phyloP scores from a whole-genome alignment of 805 yeast genomes.

The Kuraishia cidri region DNA sequence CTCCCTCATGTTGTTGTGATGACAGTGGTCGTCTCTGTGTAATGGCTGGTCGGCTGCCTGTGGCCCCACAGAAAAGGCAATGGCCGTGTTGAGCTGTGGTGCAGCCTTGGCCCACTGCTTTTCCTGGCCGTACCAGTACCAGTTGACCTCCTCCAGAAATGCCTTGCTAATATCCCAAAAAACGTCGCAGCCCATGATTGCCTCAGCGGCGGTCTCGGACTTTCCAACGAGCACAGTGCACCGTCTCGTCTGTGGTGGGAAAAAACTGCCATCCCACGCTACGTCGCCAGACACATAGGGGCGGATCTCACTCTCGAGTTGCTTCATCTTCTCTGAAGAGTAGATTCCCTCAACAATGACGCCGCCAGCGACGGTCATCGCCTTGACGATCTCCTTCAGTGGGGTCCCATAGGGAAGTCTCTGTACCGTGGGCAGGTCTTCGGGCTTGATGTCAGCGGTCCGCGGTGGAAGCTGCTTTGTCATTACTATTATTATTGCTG shows the following conservation, averaged over 20 bases:
- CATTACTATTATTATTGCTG: too few species aligned
- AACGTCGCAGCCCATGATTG: constrained; percentile 2
- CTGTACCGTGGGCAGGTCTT: constrained; percentile 4
- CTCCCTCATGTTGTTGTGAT: constrained; percentile 15
- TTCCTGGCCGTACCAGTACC: constrained; percentile 6
- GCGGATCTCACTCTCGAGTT: constrained; percentile 8
- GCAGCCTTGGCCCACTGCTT: constrained; percentile 9
- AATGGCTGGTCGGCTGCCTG: constrained; percentile 16
- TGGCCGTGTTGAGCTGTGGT: constrained; percentile 14
- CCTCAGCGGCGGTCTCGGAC: constrained; percentile 5
- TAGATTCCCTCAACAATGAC: constrained; percentile 1
- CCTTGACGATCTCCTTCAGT: constrained; percentile 4
- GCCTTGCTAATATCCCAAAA: constrained; percentile 4
- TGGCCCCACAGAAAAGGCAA: constrained; percentile 16
- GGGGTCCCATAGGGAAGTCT: constrained; percentile 3
- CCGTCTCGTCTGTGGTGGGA: constrained; percentile 14
- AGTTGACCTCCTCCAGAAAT: constrained; percentile 4
- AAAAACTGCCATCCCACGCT: constrained; percentile 14
- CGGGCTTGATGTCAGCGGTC: constrained; percentile 3
- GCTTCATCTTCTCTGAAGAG: constrained; percentile 1
- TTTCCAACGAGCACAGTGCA: constrained; percentile 10
- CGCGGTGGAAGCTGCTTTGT: constrained; percentile 1
- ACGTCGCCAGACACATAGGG: constrained; percentile 10
- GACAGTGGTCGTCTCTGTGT: constrained; percentile 19
- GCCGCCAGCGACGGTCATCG: constrained; percentile 3